Conservation (phyloP, 805 yeast species). For the Spathaspora arborariae region DNA sequence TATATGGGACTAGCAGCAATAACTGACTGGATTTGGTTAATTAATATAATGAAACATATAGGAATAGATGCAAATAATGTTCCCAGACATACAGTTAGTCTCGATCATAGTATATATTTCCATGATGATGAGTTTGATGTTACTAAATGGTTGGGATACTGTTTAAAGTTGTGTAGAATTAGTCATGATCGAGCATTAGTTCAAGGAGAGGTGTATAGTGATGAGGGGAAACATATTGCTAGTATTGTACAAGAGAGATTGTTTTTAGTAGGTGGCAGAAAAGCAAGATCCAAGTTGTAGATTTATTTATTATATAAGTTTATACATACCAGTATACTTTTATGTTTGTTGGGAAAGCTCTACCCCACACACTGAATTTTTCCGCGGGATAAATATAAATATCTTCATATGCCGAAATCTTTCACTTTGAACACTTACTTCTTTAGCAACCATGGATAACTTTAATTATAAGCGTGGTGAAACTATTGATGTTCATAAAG, state of each 20-base stretch:
- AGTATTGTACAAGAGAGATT: conserved; percentile 66
- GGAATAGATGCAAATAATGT: conserved; percentile 25
- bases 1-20: conserved; percentile 57
- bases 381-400: neutral
- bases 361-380: neutral
- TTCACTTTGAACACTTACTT: neutral
- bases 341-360: too few relatives aligned
- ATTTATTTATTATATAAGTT: neutral
- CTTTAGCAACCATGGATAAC: neutral
- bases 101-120: conserved; percentile 67
- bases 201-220: conserved; percentile 52
- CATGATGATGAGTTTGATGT: conserved; percentile 51
- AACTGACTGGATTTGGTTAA: conserved; percentile 46
- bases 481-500: conserved; percentile 10
- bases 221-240: conserved; percentile 50
- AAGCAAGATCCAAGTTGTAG: conserved; percentile 1
- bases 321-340: neutral
- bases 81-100: conserved; percentile 48
- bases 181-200: conserved; percentile 52
- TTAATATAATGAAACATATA: conserved; percentile 16
- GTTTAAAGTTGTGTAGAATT: conserved; percentile 46
- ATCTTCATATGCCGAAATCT: neutral
- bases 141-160: conserved; percentile 49
- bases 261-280: conserved; percentile 4
- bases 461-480: conserved; percentile 7